These are phyloP conservation scores for Fusarium miscanthi DNA, from an alignment of 2,329 filamentous ascomycete genomes.

Conservation along the genomic window DNA sequence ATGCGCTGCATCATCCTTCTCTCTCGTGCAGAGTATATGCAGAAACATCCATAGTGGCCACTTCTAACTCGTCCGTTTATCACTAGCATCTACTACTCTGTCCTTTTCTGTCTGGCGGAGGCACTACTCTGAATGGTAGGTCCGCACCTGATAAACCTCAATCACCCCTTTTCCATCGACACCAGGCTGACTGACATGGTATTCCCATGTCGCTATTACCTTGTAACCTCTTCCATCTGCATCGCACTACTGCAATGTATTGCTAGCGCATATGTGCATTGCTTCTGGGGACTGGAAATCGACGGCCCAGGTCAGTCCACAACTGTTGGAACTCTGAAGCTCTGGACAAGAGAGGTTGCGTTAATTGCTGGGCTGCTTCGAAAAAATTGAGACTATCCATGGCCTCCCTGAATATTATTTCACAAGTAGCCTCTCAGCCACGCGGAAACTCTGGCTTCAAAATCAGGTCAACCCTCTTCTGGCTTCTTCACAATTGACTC, in stretches of 20 bases:
- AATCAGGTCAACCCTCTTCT: not conserved
- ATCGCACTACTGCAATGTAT: constrained; percentile 43
- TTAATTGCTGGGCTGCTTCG: not conserved
- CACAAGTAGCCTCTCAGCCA: not conserved
- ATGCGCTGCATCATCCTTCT: constrained; percentile 23
- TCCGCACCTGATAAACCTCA: constrained; percentile 18
- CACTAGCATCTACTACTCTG: constrained; percentile 16
- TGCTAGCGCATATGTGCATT: constrained; percentile 37
- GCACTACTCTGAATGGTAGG: constrained; percentile 17
- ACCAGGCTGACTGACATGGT: constrained; percentile 18
- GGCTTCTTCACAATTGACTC: constrained; percentile 35
- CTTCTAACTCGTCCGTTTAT: constrained; percentile 9
- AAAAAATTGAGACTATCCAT: not conserved
- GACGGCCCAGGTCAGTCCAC: constrained; percentile 29
- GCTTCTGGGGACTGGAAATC: constrained; percentile 31
- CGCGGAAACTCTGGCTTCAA: not conserved
- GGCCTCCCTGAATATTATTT: not conserved
- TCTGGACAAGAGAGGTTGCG: not conserved
- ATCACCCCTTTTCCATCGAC: constrained; percentile 35
- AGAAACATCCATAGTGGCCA: constrained; percentile 27
- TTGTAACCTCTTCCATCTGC: constrained; percentile 29
- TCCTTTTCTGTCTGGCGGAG: constrained; percentile 1
- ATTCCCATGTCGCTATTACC: constrained; percentile 30
- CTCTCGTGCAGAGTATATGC: constrained; percentile 27
- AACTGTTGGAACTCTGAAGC: constrained; percentile 4